Conservation (phyloP, 2,329 filamentous ascomycete species). For the Diplodia scrobiculata region DNA sequence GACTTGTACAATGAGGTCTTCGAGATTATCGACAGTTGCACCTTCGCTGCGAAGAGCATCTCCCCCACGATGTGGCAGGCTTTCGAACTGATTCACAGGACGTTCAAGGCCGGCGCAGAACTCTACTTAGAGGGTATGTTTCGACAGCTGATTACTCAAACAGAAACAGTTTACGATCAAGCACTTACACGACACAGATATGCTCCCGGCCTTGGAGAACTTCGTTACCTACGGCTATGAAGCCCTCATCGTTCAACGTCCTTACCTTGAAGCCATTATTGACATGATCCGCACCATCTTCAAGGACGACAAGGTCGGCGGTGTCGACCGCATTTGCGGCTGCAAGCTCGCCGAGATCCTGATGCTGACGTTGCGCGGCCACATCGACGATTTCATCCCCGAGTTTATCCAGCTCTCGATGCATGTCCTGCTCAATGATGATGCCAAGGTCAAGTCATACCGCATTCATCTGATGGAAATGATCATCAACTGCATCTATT, state of each 20-base stretch:
- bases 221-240: conserved; percentile 90
- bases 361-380: conserved; percentile 89
- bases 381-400: conserved; percentile 83
- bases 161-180: not conserved
- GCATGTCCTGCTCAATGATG: conserved; percentile 71
- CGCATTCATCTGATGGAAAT: conserved; percentile 98
- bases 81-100: conserved; percentile 93
- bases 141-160: not conserved
- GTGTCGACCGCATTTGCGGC: conserved; percentile 92
- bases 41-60: conserved; percentile 93
- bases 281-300: conserved; percentile 97
- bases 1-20: conserved; percentile 98
- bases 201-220: conserved; percentile 97
- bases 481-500: conserved; percentile 97
- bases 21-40: conserved; percentile 99
- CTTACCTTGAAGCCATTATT: conserved; percentile 84
- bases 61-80: conserved; percentile 98
- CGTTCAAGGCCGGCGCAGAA: conserved; percentile 95
- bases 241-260: conserved; percentile 76
- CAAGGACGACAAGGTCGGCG: conserved; percentile 84
- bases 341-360: conserved; percentile 97
- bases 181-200: conserved; percentile 58
- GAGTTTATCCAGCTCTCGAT: conserved; percentile 90
- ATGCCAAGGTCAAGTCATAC: conserved; percentile 88
- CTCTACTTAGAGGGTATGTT: conserved; percentile 76